Evolutionary conservation across 2,329 filamentous ascomycete species (phyloP), one percentile per base, ranked within the genome.

Genomic region (Thielaviopsis ethacetica): DNA sequence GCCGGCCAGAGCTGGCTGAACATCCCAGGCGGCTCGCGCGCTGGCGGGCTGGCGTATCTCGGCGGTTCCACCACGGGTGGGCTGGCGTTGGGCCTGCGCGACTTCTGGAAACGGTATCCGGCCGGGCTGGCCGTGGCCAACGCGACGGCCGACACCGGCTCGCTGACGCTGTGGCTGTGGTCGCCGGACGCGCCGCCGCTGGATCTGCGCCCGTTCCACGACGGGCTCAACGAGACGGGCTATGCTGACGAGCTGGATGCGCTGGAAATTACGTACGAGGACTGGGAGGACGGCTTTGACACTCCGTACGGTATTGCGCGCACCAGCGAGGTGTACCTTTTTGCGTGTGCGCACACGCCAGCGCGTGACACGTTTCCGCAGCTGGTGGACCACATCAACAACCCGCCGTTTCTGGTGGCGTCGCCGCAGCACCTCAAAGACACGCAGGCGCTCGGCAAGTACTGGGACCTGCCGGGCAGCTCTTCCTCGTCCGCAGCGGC

Each of bases 41-140:
- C 81, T 0, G 75, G 74, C 0, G 81, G 81, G 0, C 68, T 82
- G 0, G 78, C 75, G 0, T 84, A 83, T 62, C 73, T 84, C 0
- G 81, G 81, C 1, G 76, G 76, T 10, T 76, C 80, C 5, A 76
- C 72, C 0, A 67, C 69, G 2, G 81, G 81, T n/a, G 81, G 81
- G 13, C 70, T 84, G 1, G 80, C 77, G 1, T 66, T 84, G 5
- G 79, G 78, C 0, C 71, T 81, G 53, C 74, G 76, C 2, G 75
- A 83, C 63, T 84, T 84, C 65, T 84, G 81, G 81, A 79, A 84
- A 69, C 73, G 77, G 17, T 82, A 80, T 62, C 81, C 81, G 0
- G 80, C 78, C 0, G 74, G 76, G 3, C 67, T 84, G 4, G 80
- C 83, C 53, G 73, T 84, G 12, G 68, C 72, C 0, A 73, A 78